phyloP scores from a whole-genome alignment of 768 basidiomycete genomes.

The Clavulina sp. region DNA sequence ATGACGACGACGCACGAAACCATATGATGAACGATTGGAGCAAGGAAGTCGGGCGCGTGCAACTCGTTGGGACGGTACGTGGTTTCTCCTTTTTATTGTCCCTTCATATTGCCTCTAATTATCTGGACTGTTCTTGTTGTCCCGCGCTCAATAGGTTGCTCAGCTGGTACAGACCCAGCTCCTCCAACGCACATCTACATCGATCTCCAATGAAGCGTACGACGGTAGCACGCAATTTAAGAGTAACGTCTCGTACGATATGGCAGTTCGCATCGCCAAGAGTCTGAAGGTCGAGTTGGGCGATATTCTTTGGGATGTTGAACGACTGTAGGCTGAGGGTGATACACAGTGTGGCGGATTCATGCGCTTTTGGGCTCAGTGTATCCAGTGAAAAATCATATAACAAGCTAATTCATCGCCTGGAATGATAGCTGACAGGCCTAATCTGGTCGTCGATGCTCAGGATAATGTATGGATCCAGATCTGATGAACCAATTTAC shows the following conservation, averaged over 20 bases:
- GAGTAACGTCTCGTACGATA: constrained; percentile 47
- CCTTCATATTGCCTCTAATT: background rate
- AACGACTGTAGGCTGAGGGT: too few species aligned
- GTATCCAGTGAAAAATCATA: too few species aligned
- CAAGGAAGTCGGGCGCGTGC: constrained; percentile 49
- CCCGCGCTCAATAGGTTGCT: constrained; percentile 30
- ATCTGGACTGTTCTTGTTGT: background rate
- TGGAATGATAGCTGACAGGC: too few species aligned
- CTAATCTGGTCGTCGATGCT: too few species aligned
- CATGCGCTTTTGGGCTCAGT: too few species aligned
- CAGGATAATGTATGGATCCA: too few species aligned
- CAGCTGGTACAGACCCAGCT: constrained; percentile 49
- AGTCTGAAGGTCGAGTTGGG: constrained; percentile 38
- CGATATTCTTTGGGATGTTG: constrained; percentile 54
- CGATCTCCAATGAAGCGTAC: constrained; percentile 30
- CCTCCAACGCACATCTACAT: constrained; percentile 40
- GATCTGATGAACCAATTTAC: too few species aligned
- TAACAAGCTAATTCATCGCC: too few species aligned
- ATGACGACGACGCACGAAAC: constrained; percentile 29
- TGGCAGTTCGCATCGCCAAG: constrained; percentile 36
- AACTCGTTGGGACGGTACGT: constrained; percentile 41
- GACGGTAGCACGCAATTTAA: constrained; percentile 61
- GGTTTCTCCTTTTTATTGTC: background rate
- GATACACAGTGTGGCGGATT: too few species aligned
- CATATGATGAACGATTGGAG: too few species aligned